Conservation (phyloP, 495 filamentous ascomycete genomes). For the Usnea hakonensis region DNA sequence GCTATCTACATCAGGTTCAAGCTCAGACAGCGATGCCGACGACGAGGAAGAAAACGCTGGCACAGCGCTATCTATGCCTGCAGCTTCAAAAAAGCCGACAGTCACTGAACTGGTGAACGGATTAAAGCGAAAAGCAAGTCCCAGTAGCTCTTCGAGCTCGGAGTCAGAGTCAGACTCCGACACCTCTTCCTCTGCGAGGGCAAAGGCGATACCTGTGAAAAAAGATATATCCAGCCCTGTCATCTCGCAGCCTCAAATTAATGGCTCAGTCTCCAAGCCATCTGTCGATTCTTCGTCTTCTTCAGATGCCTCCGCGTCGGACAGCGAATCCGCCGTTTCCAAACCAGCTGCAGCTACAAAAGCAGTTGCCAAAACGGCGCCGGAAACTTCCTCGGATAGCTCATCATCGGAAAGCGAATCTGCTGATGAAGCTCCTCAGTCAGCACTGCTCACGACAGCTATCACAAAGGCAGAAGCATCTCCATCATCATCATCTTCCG, state of each 20-base stretch:
- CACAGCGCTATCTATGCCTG: neutral
- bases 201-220: conserved; percentile 16
- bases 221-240: neutral
- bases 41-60: conserved; percentile 46
- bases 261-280: conserved; percentile 1
- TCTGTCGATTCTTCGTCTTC: conserved; percentile 2
- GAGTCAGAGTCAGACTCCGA: conserved; percentile 42
- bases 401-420: neutral
- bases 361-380: neutral
- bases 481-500: conserved; percentile 25
- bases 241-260: neutral
- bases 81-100: conserved; percentile 33
- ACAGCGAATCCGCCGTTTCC: conserved; percentile 13
- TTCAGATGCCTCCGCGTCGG: conserved; percentile 10
- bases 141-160: conserved; percentile 40
- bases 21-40: conserved; percentile 56
- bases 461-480: conserved; percentile 29
- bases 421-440: neutral
- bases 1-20: conserved; percentile 41
- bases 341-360: neutral
- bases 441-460: neutral
- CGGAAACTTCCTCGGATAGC: neutral
- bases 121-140: conserved; percentile 60
- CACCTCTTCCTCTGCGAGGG: conserved; percentile 29
- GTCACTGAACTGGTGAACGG: conserved; percentile 31